phyloP scores from a whole-genome alignment of 2,329 filamentous ascomycete genomes.

The Ambrosiella xylebori region DNA sequence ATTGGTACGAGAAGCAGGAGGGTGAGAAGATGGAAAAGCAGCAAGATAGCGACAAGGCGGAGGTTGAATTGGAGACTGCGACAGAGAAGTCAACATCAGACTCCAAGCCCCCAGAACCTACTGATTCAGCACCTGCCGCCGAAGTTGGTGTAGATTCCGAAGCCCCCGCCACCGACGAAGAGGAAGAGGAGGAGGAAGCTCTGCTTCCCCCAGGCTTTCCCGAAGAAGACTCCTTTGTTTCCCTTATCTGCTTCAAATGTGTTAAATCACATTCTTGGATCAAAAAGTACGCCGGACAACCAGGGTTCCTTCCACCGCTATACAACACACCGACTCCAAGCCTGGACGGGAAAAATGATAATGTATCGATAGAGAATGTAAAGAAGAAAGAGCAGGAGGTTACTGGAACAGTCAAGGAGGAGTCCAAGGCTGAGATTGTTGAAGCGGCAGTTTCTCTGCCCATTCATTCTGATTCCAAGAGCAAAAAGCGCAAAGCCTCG shows the following conservation, averaged over 20 bases:
- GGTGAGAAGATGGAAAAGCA: constrained; percentile 18
- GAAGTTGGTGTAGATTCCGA: constrained; percentile 4
- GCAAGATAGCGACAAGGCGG: constrained; percentile 2
- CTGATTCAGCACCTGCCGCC: constrained; percentile 2
- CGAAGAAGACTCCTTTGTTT: constrained; percentile 72
- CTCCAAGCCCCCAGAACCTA: too few species aligned
- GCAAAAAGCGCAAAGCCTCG: constrained; percentile 51
- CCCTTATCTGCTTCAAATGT: constrained; percentile 88
- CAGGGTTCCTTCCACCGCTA: constrained; percentile 64
- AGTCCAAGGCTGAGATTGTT: constrained; percentile 4
- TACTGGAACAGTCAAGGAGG: not conserved
- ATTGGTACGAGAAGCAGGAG: constrained; percentile 44
- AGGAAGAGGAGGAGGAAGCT: constrained; percentile 34
- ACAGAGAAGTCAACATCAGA: not conserved
- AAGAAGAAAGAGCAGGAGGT: constrained; percentile 4
- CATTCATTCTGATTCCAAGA: constrained; percentile 11
- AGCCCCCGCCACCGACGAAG: not conserved
- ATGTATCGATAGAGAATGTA: constrained; percentile 12
- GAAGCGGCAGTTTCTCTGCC: not conserved
- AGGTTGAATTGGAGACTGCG: not conserved
- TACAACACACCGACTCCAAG: constrained; percentile 24
- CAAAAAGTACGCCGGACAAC: constrained; percentile 63
- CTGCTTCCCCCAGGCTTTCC: constrained; percentile 77
- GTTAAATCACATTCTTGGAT: constrained; percentile 80
- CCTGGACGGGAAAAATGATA: not conserved